A percentile compares a stretch with the other conserved stretches of the same genome.
Evolutionary conservation across 148 eudicot genomes (phyloP).

Genomic region (Nyssa sinensis): DNA sequence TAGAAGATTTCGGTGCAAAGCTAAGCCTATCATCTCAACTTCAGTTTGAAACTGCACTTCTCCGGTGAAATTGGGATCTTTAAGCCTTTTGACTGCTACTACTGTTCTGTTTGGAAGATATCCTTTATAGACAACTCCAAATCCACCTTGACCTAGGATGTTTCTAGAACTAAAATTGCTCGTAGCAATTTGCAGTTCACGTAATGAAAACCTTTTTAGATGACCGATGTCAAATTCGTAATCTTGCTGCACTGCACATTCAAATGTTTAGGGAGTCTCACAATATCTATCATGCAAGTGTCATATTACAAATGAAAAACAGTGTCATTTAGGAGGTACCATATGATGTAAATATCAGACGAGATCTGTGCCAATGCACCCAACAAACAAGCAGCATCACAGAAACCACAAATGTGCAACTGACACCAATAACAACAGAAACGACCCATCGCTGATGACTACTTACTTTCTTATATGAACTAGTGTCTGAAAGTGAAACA

Average conservation of each 20-base stretch:
- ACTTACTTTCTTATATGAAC: conserved; percentile 31
- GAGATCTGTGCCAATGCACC: conserved; percentile 74
- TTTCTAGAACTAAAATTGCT: conserved; percentile 65
- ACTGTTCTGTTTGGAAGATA: conserved; percentile 64
- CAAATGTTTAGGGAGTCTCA: conserved; percentile 9
- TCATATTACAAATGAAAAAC: not conserved
- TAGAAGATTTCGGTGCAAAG: conserved; percentile 80
- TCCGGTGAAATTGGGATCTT: conserved; percentile 81
- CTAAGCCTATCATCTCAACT: conserved; percentile 97
- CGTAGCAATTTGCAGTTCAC: conserved; percentile 84
- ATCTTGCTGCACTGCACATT: conserved; percentile 84
- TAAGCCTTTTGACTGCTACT: conserved; percentile 88
- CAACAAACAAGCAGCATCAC: conserved; percentile 54
- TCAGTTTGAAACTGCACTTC: conserved; percentile 96
- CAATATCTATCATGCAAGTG: not conserved
- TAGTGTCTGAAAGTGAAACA: conserved; percentile 39
- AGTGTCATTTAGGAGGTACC: conserved; percentile 40
- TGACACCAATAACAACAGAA: conserved; percentile 55
- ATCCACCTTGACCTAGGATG: conserved; percentile 86
- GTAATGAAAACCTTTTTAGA: conserved; percentile 74
- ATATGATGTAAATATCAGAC: conserved; percentile 49
- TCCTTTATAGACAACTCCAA: conserved; percentile 89
- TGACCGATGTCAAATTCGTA: conserved; percentile 69
- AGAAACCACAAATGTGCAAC: conserved; percentile 57
- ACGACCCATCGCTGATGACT: conserved; percentile 52